A percentile compares a stretch with the other conserved stretches of the same genome.
phyloP scores from a whole-genome alignment of 1,284 basidiomycete species.

The Naganishia sp. region DNA sequence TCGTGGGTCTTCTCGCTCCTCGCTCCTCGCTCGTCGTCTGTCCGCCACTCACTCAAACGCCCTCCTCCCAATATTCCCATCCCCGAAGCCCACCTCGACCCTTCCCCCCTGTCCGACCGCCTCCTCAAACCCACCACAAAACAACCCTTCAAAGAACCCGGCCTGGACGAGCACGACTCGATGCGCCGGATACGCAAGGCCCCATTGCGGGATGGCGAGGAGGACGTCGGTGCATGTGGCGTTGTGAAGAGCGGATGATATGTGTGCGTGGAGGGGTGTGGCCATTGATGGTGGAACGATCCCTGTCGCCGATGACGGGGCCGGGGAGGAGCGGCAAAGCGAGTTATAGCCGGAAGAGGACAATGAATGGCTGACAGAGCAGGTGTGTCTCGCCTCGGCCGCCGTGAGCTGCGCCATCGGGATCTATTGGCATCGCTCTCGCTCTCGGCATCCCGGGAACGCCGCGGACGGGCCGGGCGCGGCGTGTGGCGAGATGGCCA shows the following conservation, averaged over 20 bases:
- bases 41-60: constrained; percentile 57
- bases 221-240: constrained; percentile 73
- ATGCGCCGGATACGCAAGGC: constrained; percentile 73
- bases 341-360: too few relatives aligned
- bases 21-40: too few relatives aligned
- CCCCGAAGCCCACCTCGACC: constrained; percentile 73
- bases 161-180: constrained; percentile 81
- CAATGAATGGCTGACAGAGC: too few relatives aligned
- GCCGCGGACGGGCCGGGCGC: too few relatives aligned
- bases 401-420: too few relatives aligned
- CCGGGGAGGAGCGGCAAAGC: too few relatives aligned
- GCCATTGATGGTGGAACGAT: constrained; percentile 4
- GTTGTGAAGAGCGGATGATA: constrained; percentile 68
- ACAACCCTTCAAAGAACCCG: constrained; percentile 79
- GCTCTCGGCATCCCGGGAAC: too few relatives aligned
- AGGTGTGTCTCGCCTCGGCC: too few relatives aligned
- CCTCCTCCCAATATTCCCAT: constrained; percentile 79
- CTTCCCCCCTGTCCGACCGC: constrained; percentile 40
- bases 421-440: too few relatives aligned
- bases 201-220: constrained; percentile 71
- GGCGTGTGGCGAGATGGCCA: too few relatives aligned
- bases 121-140: constrained; percentile 75
- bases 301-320: too few relatives aligned
- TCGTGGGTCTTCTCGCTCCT: too few relatives aligned
- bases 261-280: constrained; percentile 56